These are phyloP conservation scores for Phytophthora vignae DNA, from an alignment of 352 stramenopile genomes.

Conservation along the genomic window DNA sequence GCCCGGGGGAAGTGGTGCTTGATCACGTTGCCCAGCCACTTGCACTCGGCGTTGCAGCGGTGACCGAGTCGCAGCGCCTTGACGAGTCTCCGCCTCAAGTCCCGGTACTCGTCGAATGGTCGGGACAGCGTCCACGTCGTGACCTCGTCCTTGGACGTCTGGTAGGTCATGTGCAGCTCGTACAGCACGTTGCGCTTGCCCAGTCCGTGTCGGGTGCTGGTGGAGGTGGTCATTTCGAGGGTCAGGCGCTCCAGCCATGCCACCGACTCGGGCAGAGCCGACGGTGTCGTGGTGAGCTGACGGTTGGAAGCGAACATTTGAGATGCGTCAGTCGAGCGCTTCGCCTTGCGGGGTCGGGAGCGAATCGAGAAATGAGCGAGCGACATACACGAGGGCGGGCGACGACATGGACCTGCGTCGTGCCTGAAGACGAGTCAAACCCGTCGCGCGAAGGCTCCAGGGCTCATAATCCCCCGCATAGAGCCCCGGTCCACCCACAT, in stretches of 20 bases:
- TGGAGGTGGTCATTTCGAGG: slow-evolving; percentile 38
- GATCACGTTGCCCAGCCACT: slow-evolving; percentile 63
- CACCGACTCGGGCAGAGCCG: slow-evolving; percentile 38
- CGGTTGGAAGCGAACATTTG: slow-evolving; percentile 30
- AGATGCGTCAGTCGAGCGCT: slow-evolving; percentile 4
- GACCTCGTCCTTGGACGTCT: slow-evolving; percentile 28
- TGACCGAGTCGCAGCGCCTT: slow-evolving; percentile 57
- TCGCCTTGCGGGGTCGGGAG: slow-evolving; percentile 2
- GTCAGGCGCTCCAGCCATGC: slow-evolving; percentile 41
- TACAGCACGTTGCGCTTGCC: slow-evolving; percentile 40
- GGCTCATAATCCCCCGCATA: slow-evolving; percentile 30
- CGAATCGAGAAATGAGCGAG: slow-evolving; percentile 28
- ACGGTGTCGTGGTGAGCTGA: slow-evolving; percentile 4
- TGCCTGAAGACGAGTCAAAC: slow-evolving; percentile 17
- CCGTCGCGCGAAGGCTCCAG: background rate
- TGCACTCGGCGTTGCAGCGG: slow-evolving; percentile 64
- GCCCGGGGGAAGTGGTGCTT: slow-evolving; percentile 61
- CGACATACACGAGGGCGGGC: background rate
- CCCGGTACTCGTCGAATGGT: slow-evolving; percentile 51
- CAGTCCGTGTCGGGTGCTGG: slow-evolving; percentile 22
- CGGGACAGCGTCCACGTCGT: slow-evolving; percentile 41
- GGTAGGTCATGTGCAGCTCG: slow-evolving; percentile 44
- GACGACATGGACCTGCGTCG: slow-evolving; percentile 1
- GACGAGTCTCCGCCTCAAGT: slow-evolving; percentile 49
- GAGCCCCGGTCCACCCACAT: slow-evolving; percentile 15